Base-by-base conservation (phyloP, 176 grass and related monocot species). In the Avena insularis region DNA sequence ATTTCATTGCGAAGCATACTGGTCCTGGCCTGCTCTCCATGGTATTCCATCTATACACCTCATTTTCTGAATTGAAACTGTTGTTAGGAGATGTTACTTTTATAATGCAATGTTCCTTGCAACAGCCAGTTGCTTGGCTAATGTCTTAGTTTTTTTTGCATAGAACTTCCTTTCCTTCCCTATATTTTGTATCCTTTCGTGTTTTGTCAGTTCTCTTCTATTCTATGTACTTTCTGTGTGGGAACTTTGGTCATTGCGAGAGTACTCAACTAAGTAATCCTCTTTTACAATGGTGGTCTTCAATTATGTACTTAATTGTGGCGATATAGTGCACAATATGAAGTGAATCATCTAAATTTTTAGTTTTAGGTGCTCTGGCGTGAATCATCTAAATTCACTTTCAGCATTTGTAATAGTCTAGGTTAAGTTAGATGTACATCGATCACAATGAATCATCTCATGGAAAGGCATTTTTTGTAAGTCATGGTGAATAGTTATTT, bases 1-100 rank as follows among this genome's bases (percentile, higher is more conserved):
- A 98, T 89, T 98, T 98, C 78, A 92, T 75, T 23, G 97, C 97
- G 64, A 98, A 96, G 85, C 97, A 98, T 90, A 98, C 94, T 20
- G 94, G 97, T 4, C 89, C 97, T 89, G 94, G 94, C 51, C 86
- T 98, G 54, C 92, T 98, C 65, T 98, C 97, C 71, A 86, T 96
- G 97, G 97, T 98, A 94, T 77, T 65, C 1, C 53, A 6, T 43
- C 31, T 84, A 27, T 62, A 9, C 51, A 62, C 31, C 29, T 53
- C 2, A 7, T 38, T 84, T 70, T 43, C 8, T 53, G 21, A 40
- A 78, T 55, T 81, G 8, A 77, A 59, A 59, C 50, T 71, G 8
- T 12, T 80, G 7, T 9, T 50, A 51, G 20, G 33, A 82, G 5
- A 70, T 88, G 20, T 20, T 62, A 49, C 48, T 72, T 83, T 54